These are phyloP conservation scores for Saccharum spontaneum DNA, from an alignment of 176 grass and related monocot species.

Conservation along the genomic window DNA sequence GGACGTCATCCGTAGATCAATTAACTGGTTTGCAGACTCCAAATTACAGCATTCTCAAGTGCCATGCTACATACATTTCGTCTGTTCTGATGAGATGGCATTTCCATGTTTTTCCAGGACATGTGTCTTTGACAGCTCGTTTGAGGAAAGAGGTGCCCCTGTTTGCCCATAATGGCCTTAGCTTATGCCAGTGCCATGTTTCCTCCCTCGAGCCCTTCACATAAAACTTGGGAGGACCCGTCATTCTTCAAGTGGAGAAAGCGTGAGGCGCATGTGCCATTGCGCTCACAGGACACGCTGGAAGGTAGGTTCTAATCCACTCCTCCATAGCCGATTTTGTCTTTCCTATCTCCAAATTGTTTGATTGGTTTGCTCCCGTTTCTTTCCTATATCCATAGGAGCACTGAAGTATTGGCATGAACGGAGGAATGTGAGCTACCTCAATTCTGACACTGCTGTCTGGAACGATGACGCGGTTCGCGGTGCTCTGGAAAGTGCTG, in stretches of 20 bases:
- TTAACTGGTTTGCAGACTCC: neutral
- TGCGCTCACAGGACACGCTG: slow-evolving; percentile 76
- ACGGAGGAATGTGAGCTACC: slow-evolving; percentile 63
- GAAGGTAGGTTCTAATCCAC: slow-evolving; percentile 45
- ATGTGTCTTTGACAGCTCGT: slow-evolving; percentile 14
- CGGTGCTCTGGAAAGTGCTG: slow-evolving; percentile 61
- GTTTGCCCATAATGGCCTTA: slow-evolving; percentile 40
- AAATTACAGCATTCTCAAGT: neutral
- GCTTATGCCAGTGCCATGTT: slow-evolving; percentile 44
- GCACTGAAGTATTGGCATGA: slow-evolving; percentile 90
- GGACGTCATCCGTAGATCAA: neutral
- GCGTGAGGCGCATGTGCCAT: slow-evolving; percentile 84
- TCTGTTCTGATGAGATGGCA: neutral
- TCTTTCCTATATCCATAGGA: slow-evolving; percentile 40
- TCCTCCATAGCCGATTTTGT: neutral
- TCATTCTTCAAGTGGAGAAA: slow-evolving; percentile 92
- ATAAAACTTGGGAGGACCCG: slow-evolving; percentile 85
- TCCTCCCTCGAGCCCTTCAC: slow-evolving; percentile 21
- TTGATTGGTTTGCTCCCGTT: neutral
- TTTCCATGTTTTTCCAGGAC: slow-evolving; percentile 14
- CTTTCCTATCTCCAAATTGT: neutral
- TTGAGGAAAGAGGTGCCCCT: slow-evolving; percentile 6
- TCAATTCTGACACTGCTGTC: slow-evolving; percentile 58
- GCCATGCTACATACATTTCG: neutral
- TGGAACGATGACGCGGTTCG: slow-evolving; percentile 76